Conservation (phyloP, 2,329 filamentous ascomycete species). For the Claviceps maximensis region DNA sequence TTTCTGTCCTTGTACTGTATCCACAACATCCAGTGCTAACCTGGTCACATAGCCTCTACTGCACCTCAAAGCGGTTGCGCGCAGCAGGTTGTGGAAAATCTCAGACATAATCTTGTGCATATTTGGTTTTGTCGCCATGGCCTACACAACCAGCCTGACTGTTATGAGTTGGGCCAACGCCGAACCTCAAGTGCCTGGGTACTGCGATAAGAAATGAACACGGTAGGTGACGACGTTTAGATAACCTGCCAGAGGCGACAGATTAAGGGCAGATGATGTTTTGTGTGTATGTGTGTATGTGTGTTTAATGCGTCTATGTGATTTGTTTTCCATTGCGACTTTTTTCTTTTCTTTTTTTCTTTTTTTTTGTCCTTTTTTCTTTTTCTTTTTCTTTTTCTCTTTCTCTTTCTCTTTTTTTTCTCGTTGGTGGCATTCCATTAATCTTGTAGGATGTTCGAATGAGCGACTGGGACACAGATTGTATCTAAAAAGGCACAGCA, state of each 20-base stretch:
- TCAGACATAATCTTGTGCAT: constrained; percentile 65
- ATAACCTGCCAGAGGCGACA: neutral
- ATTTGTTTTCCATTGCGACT: neutral
- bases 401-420: neutral
- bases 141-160: constrained; percentile 80
- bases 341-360: neutral
- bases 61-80: constrained; percentile 71
- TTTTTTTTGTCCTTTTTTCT: neutral
- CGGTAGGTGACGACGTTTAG: neutral
- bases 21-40: constrained; percentile 21
- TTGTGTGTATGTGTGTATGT: neutral
- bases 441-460: neutral
- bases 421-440: neutral
- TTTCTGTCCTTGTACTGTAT: neutral
- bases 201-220: constrained; percentile 33
- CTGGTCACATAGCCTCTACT: constrained; percentile 59
- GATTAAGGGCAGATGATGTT: neutral
- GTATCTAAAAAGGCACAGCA: neutral
- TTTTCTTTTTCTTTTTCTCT: neutral
- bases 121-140: constrained; percentile 78
- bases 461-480: neutral
- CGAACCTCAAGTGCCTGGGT: constrained; percentile 33
- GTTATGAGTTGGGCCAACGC: constrained; percentile 72
- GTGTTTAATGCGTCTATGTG: too few species aligned
- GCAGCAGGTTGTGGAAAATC: constrained; percentile 49